Evolutionary conservation across 495 filamentous ascomycete species (phyloP).

Genomic region (Lasiosphaeriaceae sp.): DNA sequence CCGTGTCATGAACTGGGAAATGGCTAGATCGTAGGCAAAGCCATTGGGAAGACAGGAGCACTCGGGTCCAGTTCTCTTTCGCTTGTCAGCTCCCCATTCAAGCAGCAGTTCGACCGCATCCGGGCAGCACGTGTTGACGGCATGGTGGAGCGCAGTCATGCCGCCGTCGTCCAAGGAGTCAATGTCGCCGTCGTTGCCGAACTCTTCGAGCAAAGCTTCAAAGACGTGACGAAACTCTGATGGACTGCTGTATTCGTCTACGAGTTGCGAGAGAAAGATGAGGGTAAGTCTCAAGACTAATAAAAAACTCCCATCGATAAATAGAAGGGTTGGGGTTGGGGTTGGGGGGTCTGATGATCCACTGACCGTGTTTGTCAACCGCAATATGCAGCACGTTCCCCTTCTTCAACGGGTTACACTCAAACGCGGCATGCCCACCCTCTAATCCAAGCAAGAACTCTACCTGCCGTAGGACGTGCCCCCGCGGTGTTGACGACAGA

Average conservation of each 20-base stretch:
- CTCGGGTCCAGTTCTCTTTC: neutral
- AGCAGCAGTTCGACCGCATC: neutral
- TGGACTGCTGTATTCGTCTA: neutral
- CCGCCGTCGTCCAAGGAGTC: neutral
- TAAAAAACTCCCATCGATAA: neutral
- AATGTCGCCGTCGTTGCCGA: neutral
- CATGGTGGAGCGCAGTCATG: neutral
- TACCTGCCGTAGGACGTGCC: neutral
- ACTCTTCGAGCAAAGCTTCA: neutral
- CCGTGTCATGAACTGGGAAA: neutral
- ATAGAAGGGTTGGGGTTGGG: too few species aligned
- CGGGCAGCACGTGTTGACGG: neutral
- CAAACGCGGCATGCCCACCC: neutral
- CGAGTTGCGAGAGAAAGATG: neutral
- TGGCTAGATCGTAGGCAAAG: neutral
- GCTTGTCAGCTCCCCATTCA: neutral
- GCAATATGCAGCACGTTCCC: neutral
- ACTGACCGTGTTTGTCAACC: neutral
- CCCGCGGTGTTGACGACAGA: neutral
- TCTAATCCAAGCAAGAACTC: neutral
- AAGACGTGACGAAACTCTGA: neutral
- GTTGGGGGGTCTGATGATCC: too few species aligned
- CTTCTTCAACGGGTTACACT: neutral
- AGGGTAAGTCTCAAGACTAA: neutral
- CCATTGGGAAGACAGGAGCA: neutral